A percentile compares a stretch with the other conserved stretches of the same genome.
phyloP scores from a whole-genome alignment of 257 asterid species.

The Jacaranda copaia region DNA sequence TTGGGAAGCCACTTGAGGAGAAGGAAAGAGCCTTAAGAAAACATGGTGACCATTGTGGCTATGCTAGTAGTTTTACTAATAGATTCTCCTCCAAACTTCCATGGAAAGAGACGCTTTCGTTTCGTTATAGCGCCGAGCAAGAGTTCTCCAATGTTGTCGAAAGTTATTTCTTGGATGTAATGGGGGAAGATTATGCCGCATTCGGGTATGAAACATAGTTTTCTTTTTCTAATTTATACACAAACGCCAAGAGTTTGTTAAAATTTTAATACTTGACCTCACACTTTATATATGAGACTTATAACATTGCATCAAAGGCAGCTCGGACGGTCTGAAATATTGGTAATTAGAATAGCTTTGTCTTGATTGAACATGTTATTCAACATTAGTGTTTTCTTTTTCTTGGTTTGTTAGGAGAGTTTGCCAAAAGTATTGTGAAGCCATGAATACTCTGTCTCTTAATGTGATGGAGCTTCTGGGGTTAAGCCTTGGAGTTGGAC shows the following conservation, averaged over 20 bases:
- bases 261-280: no score
- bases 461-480: conserved; percentile 76
- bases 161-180: conserved; percentile 47
- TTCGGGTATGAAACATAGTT: conserved; percentile 58
- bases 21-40: conserved; percentile 61
- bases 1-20: conserved; percentile 51
- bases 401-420: conserved; percentile 48
- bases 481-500: conserved; percentile 67
- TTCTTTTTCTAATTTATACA: no score
- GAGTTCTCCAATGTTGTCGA: conserved; percentile 35
- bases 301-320: background rate
- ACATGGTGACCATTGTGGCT: conserved; percentile 71
- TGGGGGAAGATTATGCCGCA: conserved; percentile 60
- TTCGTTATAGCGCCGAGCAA: conserved; percentile 51
- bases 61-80: conserved; percentile 76
- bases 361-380: no score
- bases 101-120: conserved; percentile 86
- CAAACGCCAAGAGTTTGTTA: no score
- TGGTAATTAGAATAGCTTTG: no score
- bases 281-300: no score
- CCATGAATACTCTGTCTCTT: conserved; percentile 61
- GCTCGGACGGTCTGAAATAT: no score
- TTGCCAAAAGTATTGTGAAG: conserved; percentile 66
- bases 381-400: no score
- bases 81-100: conserved; percentile 84